Evolutionary conservation across 306 rosid species (phyloP).

Genomic region (Carpinus viminea): DNA sequence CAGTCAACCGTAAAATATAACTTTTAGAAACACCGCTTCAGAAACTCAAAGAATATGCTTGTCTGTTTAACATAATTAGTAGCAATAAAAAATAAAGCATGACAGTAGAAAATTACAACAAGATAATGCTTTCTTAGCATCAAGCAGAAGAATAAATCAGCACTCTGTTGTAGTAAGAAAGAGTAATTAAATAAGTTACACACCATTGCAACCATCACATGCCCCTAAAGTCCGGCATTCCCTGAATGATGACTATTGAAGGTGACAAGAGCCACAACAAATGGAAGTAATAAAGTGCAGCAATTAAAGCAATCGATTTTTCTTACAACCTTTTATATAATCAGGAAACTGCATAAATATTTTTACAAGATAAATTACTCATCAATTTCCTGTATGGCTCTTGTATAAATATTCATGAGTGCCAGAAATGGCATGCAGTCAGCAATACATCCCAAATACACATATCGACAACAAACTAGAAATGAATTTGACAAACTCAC

Average conservation of each 20-base stretch:
- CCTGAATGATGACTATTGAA: background rate
- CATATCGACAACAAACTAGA: background rate
- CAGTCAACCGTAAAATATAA: slow-evolving; percentile 25
- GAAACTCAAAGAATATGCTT: background rate
- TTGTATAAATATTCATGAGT: background rate
- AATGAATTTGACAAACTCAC: background rate
- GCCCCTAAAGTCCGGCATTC: background rate
- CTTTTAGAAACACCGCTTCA: background rate
- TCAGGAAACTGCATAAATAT: background rate
- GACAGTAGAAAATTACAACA: background rate
- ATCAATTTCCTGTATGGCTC: background rate
- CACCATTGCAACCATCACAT: background rate
- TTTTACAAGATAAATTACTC: background rate
- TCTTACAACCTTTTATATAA: background rate
- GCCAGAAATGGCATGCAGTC: background rate
- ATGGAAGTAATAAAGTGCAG: background rate
- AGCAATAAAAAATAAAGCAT: background rate
- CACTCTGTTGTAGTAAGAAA: background rate
- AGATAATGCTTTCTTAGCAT: background rate
- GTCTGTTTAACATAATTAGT: too few relatives aligned
- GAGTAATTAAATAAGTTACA: background rate
- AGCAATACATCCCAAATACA: background rate
- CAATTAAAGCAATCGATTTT: background rate
- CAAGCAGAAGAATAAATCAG: background rate
- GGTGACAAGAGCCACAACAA: background rate